Conservation (phyloP, 2,329 filamentous ascomycete species). For the Botryotinia globosa region DNA sequence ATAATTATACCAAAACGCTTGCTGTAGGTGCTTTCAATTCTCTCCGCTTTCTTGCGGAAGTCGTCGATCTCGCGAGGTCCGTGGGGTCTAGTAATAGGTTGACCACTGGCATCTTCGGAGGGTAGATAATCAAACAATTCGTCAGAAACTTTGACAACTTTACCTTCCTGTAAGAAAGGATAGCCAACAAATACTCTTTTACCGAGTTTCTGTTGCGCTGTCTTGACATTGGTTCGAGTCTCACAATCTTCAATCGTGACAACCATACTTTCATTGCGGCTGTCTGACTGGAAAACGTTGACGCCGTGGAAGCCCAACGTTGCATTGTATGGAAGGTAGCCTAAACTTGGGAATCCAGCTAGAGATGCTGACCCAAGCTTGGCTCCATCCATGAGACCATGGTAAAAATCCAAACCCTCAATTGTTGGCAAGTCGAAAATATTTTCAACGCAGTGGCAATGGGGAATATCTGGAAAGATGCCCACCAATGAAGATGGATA, state of each 20-base stretch:
- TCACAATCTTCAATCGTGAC: slow-evolving; percentile 79
- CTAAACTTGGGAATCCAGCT: slow-evolving; percentile 88
- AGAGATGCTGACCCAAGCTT: slow-evolving; percentile 80
- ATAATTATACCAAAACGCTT: slow-evolving; percentile 87
- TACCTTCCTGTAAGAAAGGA: slow-evolving; percentile 91
- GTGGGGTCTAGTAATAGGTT: slow-evolving; percentile 68
- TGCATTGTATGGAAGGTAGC: slow-evolving; percentile 80
- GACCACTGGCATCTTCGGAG: slow-evolving; percentile 57
- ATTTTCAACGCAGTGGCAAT: slow-evolving; percentile 91
- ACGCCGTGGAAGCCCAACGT: slow-evolving; percentile 84
- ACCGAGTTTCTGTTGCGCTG: slow-evolving; percentile 76
- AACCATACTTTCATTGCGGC: slow-evolving; percentile 94
- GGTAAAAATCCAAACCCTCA: slow-evolving; percentile 81
- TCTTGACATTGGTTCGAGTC: slow-evolving; percentile 63
- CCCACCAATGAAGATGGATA: slow-evolving; percentile 88
- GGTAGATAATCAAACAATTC: slow-evolving; percentile 88
- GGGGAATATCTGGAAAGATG: slow-evolving; percentile 82
- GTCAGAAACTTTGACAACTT: slow-evolving; percentile 84
- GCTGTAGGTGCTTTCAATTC: slow-evolving; percentile 83
- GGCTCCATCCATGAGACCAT: slow-evolving; percentile 79
- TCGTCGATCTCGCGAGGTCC: slow-evolving; percentile 72
- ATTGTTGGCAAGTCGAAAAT: slow-evolving; percentile 92
- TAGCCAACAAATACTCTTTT: slow-evolving; percentile 88
- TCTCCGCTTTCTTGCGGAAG: slow-evolving; percentile 79
- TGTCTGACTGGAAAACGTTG: slow-evolving; percentile 93